These are phyloP conservation scores for Hygrocybe punicea DNA, from an alignment of 768 basidiomycete species.

Conservation along the genomic window DNA sequence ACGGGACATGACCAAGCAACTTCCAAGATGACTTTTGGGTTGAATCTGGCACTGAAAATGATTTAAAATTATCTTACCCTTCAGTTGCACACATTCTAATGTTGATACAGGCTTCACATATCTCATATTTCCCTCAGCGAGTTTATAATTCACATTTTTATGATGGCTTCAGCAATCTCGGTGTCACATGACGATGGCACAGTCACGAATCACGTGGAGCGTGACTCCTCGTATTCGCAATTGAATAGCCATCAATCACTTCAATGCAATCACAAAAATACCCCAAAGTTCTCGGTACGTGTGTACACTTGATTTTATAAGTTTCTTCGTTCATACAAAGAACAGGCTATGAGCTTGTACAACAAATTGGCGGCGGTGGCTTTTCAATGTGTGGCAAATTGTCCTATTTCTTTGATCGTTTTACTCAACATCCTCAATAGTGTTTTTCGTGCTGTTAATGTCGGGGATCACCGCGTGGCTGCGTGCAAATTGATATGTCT, in stretches of 20 bases:
- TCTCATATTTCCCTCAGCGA: too few relatives aligned
- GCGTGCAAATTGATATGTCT: conserved; percentile 83
- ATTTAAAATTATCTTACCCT: too few relatives aligned
- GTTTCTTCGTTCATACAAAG: not conserved
- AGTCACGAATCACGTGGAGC: too few relatives aligned
- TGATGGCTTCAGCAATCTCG: too few relatives aligned
- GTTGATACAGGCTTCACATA: too few relatives aligned
- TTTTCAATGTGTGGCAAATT: conserved; percentile 67
- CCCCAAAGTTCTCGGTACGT: conserved; percentile 43
- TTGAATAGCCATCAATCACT: too few relatives aligned
- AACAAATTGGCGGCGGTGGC: conserved; percentile 82
- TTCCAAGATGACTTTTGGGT: too few relatives aligned
- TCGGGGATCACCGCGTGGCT: conserved; percentile 61
- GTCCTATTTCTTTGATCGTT: not conserved
- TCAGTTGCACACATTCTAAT: too few relatives aligned
- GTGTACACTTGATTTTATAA: conserved; percentile 11
- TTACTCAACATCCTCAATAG: conserved; percentile 36
- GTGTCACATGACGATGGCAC: not conserved
- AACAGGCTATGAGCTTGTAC: conserved; percentile 64
- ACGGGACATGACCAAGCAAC: too few relatives aligned
- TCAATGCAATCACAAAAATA: conserved; percentile 29
- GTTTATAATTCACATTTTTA: too few relatives aligned
- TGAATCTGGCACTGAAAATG: too few relatives aligned
- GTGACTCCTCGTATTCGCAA: too few relatives aligned
- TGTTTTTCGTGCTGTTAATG: conserved; percentile 79